These are phyloP conservation scores for Aspergillus ustus DNA, from an alignment of 2,329 filamentous ascomycete genomes.

Conservation along the genomic window DNA sequence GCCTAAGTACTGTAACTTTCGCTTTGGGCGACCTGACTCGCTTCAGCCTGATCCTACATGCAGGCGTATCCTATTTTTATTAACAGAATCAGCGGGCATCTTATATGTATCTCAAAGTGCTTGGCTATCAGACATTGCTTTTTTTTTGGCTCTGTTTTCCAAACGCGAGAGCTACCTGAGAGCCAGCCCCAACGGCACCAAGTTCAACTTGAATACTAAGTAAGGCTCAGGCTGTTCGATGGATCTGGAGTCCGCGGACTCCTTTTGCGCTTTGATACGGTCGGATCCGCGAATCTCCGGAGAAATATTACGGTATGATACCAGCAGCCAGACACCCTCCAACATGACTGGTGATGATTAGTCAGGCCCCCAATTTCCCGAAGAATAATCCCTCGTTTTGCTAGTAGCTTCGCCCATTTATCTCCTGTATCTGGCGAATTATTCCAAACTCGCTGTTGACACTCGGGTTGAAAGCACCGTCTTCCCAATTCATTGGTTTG, in stretches of 20 bases:
- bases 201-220: too few species aligned
- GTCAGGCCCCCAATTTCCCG: not conserved
- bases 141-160: not conserved
- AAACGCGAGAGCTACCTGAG: not conserved
- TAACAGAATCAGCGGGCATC: not conserved
- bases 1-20: not conserved
- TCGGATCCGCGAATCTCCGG: not conserved
- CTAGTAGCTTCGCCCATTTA: not conserved
- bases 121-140: not conserved
- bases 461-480: not conserved
- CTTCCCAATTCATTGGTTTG: not conserved
- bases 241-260: not conserved
- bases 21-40: not conserved
- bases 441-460: not conserved
- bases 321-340: not conserved
- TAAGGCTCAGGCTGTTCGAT: too few species aligned
- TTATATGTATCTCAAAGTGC: not conserved
- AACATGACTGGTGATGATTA: not conserved
- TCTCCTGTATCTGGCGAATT: not conserved
- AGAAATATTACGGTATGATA: not conserved
- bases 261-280: not conserved
- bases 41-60: not conserved
- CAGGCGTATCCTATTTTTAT: not conserved
- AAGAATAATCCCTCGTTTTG: not conserved
- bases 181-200: too few species aligned